These are phyloP conservation scores for Parastagonospora nodorum DNA, from an alignment of 2,329 filamentous ascomycete genomes.

Conservation along the genomic window DNA sequence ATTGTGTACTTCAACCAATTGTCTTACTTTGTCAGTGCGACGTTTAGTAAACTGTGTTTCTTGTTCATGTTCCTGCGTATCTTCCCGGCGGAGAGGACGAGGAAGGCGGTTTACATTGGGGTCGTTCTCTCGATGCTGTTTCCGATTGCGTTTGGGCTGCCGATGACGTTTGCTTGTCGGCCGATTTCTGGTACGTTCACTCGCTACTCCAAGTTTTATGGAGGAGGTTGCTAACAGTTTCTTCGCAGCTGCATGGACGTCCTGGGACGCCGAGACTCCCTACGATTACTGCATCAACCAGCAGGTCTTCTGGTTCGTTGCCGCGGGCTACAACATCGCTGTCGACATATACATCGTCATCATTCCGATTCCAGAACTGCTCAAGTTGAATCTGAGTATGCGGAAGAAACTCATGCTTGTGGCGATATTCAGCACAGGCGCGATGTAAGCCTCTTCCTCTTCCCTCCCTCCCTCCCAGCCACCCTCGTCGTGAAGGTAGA, in stretches of 20 bases:
- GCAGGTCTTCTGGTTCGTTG: conserved; percentile 9
- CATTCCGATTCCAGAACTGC: conserved; percentile 13
- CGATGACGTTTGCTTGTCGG: conserved; percentile 13
- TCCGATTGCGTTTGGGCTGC: conserved; percentile 18
- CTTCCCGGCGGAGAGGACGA: conserved; percentile 23
- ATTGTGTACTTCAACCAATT: conserved; percentile 23
- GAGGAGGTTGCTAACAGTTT: no score
- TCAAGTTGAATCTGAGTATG: conserved; percentile 11
- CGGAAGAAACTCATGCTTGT: conserved; percentile 12
- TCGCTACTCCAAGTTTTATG: no score
- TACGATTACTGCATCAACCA: conserved; percentile 16
- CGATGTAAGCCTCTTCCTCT: conserved; percentile 9
- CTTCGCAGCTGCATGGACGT: conserved; percentile 8
- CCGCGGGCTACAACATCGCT: conserved; percentile 12
- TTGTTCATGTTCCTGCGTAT: conserved; percentile 33
- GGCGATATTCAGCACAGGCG: conserved; percentile 13
- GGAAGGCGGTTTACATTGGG: conserved; percentile 6
- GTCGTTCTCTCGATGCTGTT: conserved; percentile 10
- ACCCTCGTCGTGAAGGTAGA: not conserved
- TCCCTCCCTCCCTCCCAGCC: not conserved
- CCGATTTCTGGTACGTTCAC: conserved; percentile 5
- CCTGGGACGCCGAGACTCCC: conserved; percentile 11
- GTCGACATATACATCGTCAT: conserved; percentile 10
- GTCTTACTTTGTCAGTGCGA: conserved; percentile 31
- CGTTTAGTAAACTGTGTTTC: conserved; percentile 28